These are phyloP conservation scores for Mycena indigotica DNA, from an alignment of 768 basidiomycete species.

Conservation along the genomic window DNA sequence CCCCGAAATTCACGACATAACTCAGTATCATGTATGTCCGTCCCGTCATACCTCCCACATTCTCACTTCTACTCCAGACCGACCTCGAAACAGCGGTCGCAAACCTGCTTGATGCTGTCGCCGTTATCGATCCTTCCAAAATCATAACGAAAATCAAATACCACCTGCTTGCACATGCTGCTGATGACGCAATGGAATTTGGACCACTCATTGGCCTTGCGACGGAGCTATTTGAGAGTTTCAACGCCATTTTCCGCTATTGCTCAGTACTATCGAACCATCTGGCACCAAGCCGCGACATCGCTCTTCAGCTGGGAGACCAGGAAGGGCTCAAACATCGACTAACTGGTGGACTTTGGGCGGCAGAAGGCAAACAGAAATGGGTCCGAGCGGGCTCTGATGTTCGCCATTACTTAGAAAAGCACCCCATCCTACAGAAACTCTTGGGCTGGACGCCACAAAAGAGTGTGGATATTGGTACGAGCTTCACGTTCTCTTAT, in stretches of 20 bases:
- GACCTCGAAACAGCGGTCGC: constrained; percentile 11
- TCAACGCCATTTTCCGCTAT: constrained; percentile 30
- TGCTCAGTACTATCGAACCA: constrained; percentile 33
- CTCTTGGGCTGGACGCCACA: constrained; percentile 15
- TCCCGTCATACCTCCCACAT: background rate
- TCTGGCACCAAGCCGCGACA: constrained; percentile 31
- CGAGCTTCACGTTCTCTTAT: background rate
- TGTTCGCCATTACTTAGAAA: constrained; percentile 1
- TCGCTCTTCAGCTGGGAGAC: constrained; percentile 19
- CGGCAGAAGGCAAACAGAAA: background rate
- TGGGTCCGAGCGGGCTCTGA: background rate
- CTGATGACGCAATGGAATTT: constrained; percentile 11
- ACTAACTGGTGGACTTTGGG: constrained; percentile 18
- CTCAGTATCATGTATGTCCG: constrained; percentile 34
- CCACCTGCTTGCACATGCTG: constrained; percentile 20
- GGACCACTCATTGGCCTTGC: constrained; percentile 18
- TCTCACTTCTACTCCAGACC: background rate
- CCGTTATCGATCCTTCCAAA: constrained; percentile 15
- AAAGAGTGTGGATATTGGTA: background rate
- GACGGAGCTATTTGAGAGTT: constrained; percentile 29
- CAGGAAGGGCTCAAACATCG: constrained; percentile 19
- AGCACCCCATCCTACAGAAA: constrained; percentile 15
- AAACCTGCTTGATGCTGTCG: constrained; percentile 24
- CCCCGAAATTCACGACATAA: constrained; percentile 38
- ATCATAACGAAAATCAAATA: constrained; percentile 23